Conservation (phyloP, 2,329 filamentous ascomycete species). For the Fusarium oxysporum region DNA sequence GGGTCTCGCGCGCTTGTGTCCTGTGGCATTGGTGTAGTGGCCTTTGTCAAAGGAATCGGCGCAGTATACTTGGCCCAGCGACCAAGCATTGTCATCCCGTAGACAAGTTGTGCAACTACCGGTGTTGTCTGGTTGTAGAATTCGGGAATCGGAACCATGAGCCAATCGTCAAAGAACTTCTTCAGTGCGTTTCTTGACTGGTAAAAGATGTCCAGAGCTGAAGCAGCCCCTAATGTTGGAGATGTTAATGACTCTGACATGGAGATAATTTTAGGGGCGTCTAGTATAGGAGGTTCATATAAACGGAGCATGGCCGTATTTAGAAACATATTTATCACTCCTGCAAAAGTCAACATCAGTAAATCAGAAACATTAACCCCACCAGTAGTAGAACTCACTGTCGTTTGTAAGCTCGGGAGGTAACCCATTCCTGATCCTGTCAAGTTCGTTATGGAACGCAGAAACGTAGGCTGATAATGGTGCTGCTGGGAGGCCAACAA, state of each 20-base stretch:
- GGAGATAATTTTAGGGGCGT: slow-evolving; percentile 54
- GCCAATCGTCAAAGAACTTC: slow-evolving; percentile 62
- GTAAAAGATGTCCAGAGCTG: slow-evolving; percentile 63
- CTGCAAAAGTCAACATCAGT: slow-evolving; percentile 40
- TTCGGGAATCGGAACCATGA: slow-evolving; percentile 55
- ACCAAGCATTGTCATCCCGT: slow-evolving; percentile 62
- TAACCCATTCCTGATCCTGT: slow-evolving; percentile 54
- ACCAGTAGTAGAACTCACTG: slow-evolving; percentile 44
- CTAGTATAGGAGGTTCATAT: slow-evolving; percentile 60
- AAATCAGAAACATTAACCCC: fast-evolving
- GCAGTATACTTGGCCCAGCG: slow-evolving; percentile 62
- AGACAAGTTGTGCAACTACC: slow-evolving; percentile 59
- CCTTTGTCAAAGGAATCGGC: slow-evolving; percentile 48
- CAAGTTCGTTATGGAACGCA: slow-evolving; percentile 59
- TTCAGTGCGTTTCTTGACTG: slow-evolving; percentile 60
- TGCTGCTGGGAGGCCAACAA: slow-evolving; percentile 52
- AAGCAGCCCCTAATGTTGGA: slow-evolving; percentile 52
- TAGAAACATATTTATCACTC: slow-evolving; percentile 54
- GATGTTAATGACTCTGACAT: slow-evolving; percentile 58
- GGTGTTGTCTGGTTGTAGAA: slow-evolving; percentile 62
- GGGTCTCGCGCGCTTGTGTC: slow-evolving; percentile 40
- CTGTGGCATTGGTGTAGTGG: slow-evolving; percentile 41
- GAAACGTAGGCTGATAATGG: slow-evolving; percentile 59
- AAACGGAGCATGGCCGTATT: slow-evolving; percentile 57
- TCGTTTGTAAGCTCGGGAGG: slow-evolving; percentile 52